A percentile compares a stretch with the other conserved stretches of the same genome.
Evolutionary conservation across 495 filamentous ascomycete species (phyloP).

Genomic region (Penicillium alfredii): DNA sequence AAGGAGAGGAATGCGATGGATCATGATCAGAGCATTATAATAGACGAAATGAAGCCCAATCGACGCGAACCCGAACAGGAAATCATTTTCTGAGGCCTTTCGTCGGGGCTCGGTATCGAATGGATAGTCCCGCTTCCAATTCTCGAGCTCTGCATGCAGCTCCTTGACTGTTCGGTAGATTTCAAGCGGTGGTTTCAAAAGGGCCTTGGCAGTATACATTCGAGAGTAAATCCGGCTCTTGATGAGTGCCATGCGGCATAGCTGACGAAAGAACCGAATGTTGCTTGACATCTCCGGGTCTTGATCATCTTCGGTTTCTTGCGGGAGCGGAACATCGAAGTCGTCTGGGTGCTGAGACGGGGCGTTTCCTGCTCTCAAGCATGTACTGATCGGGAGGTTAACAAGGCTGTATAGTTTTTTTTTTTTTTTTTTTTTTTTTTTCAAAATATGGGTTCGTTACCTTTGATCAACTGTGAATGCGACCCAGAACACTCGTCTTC

Average conservation of each 20-base stretch:
- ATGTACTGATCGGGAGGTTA: slow-evolving; percentile 64
- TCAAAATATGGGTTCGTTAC: slow-evolving; percentile 26
- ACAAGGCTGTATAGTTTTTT: background rate
- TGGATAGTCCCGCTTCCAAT: slow-evolving; percentile 82
- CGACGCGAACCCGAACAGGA: slow-evolving; percentile 77
- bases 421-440: no score
- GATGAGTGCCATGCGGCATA: slow-evolving; percentile 82
- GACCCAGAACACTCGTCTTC: slow-evolving; percentile 96
- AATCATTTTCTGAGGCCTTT: slow-evolving; percentile 76
- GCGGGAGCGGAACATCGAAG: slow-evolving; percentile 89
- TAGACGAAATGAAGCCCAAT: slow-evolving; percentile 88
- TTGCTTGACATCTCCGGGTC: slow-evolving; percentile 66
- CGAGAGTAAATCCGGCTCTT: slow-evolving; percentile 86
- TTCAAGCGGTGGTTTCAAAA: slow-evolving; percentile 76
- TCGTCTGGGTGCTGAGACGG: slow-evolving; percentile 92
- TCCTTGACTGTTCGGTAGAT: slow-evolving; percentile 83
- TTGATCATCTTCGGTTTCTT: slow-evolving; percentile 66
- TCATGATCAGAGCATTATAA: slow-evolving; percentile 92
- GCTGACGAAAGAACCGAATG: slow-evolving; percentile 79
- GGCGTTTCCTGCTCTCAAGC: slow-evolving; percentile 79
- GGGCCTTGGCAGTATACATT: slow-evolving; percentile 81
- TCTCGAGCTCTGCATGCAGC: slow-evolving; percentile 78
- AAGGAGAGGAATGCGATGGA: slow-evolving; percentile 91
- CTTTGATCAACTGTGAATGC: slow-evolving; percentile 93
- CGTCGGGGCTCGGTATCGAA: slow-evolving; percentile 70